These are phyloP conservation scores for Cruciata laevipes DNA, from an alignment of 257 asterid species.

Conservation along the genomic window DNA sequence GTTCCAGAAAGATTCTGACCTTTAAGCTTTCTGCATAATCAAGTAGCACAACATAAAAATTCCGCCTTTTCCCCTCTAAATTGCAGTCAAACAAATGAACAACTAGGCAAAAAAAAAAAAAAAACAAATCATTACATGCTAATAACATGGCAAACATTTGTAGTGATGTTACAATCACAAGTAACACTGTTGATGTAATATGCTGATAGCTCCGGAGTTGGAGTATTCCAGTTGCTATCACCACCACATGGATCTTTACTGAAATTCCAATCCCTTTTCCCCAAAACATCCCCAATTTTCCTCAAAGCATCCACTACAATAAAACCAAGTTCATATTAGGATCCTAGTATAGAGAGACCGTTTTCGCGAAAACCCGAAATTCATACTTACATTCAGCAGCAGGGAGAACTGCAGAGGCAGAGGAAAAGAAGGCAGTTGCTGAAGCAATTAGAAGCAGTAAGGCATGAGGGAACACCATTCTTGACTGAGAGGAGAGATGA, in stretches of 20 bases:
- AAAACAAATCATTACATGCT: constrained; percentile 27
- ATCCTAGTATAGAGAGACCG: background rate
- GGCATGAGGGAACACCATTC: background rate
- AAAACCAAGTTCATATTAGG: background rate
- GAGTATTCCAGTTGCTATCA: constrained; percentile 10
- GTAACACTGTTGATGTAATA: constrained; percentile 28
- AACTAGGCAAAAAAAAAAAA: background rate
- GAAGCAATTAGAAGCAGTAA: background rate
- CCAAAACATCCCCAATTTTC: constrained; percentile 14
- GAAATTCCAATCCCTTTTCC: constrained; percentile 24
- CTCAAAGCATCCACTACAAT: constrained; percentile 10
- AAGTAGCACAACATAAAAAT: background rate
- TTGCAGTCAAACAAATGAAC: background rate
- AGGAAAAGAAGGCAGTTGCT: constrained; percentile 3
- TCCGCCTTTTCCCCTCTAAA: background rate
- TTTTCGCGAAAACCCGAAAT: background rate
- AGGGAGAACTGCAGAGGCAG: constrained; percentile 10
- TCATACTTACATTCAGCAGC: constrained; percentile 9
- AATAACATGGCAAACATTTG: constrained; percentile 39
- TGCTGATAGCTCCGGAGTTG: constrained; percentile 7
- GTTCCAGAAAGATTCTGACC: constrained; percentile 45
- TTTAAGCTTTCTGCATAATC: constrained; percentile 36
- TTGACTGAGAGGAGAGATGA: background rate
- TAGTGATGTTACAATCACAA: constrained; percentile 42
- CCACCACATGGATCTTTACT: constrained; percentile 27